Evolutionary conservation across 139 green algal species (phyloP), one percentile per base, ranked within the genome.

Genomic region (Deuterostichococcus epilithicus): DNA sequence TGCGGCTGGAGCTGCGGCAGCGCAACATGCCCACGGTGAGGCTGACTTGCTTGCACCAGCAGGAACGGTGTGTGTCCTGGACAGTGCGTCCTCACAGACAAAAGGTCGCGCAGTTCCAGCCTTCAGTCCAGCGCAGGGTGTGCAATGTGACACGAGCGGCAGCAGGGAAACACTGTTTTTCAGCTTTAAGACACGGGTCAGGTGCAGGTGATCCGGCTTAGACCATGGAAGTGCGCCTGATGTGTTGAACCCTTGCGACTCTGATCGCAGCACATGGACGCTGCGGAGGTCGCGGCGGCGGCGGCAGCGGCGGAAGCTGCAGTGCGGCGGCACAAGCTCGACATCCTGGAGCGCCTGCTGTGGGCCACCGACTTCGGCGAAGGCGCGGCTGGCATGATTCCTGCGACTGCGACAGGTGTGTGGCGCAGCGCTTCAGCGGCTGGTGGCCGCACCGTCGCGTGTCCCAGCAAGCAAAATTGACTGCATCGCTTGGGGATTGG

Each of bases 301-400:
- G 66, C 80, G 13, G 42, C 59, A 36, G 69, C 58, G 45, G 25
- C 30, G 25, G 36, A 59, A 1, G 33, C 60, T 32, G 38, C 37
- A 36, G 37, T 82, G 25, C 81, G 84, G 28, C 65, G 44, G 8
- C 67, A 63, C n/a, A 76, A 82, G 38, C 80, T 90, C 37, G 76
- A 72, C 22, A 78, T 82, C 2, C 69, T 90, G 5, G 86, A 90
- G 33, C 47, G 76, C 59, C 78, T 90, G 73, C 81, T 90, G 4
- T 90, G 86, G 86, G 83, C 80, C 26, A 66, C 72, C 18, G 39
- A 75, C 32, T 34, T 36, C 70, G 45, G 30, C 8, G 26, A 60
- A 3, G 26, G 32, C 8, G 39, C 30, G 59, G 22, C 26, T 36
- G 28, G 45, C 45, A n/a, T n/a, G n/a, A n/a, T n/a, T 18, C 45